Base-by-base conservation (phyloP, 495 filamentous ascomycete genomes). In the Aspergillus cristatus region DNA sequence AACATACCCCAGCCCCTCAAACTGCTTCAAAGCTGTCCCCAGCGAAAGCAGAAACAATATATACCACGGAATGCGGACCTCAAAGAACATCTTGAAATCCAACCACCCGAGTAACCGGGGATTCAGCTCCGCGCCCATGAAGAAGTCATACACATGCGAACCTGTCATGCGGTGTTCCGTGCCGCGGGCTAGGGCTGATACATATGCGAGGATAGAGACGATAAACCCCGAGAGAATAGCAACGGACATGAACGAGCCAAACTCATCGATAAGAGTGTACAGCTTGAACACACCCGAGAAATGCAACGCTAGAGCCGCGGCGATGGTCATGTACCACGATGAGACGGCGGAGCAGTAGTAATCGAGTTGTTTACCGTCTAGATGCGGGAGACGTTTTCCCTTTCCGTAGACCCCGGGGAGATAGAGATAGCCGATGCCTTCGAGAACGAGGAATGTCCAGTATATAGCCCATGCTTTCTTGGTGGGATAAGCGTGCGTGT, bases 61-160 rank as follows among this genome's bases (percentile, higher is more conserved):
- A 60, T 78, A 97, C 90, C 90, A 97, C 15, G 90, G 90, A 32
- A 97, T 72, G 38, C 90, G 83, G 42, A 97, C 88, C 62, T 96
- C 91, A 47, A 87, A 91, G 65, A 97, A 95, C 90, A 97, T 97
- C 72, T 97, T 96, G 65, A 95, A 83, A 56, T 97, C 90, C 37
- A 97, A 67, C 52, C 86, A 80, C 20, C 79, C 79, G 53, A 94
- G 88, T 65, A 94, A 72, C 25, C 90, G 72, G 14, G 90, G 90
- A 62, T 98, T 95, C 34, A 98, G 67, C 67, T 98, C 91, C 25
- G 91, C 87, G 37, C 91, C 91, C 88, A 98, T 95, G 71, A 95
- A 98, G 67, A 95, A 96, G 63, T 98, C 91, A 60, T 96, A 95
- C 46, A 96, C 67, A 30, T 76, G 83, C 51, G 79, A 76, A n/a